Base-by-base conservation (phyloP, 805 yeast species). In the Cyberlindnera mycetangii region DNA sequence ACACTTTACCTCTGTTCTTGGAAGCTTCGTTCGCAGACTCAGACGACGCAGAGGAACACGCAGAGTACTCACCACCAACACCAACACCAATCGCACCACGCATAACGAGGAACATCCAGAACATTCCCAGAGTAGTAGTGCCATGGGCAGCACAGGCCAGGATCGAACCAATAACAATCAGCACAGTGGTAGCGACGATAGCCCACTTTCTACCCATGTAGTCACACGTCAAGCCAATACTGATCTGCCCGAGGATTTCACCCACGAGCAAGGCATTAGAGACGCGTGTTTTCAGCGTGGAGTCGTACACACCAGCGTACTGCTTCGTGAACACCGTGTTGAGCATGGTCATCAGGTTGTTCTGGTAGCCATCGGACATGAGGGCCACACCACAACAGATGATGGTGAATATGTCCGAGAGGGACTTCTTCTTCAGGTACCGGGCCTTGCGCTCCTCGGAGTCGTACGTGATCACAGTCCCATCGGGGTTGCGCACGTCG, bases 51-150 rank as follows among this genome's bases (percentile, higher is more conserved):
- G 82, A 78, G 0, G 87, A 78, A 17, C 83, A 78, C 1, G 85
- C 81, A 10, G 85, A 83, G 58, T 83, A 84, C 59, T 84, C 89
- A 28, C 88, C 88, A 50, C 89, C 89, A 45, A 83, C 76, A 50
- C 93, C 93, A 51, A 83, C 78, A 36, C 93, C 95, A 38, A 84
- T 78, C 9, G 83, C 72, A 54, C 92, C 92, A 61, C 92, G 72
- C 49, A 78, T 69, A n/a, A 85, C 79, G 36, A 80, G 76, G 56
- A 85, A 67, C 87, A 80, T 82, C 89, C 86, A 83, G 57, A 84
- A 78, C 83, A 84, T 76, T 10, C 89, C 89, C 3, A 55, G 49
- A 6, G 68, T 59, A 3, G 81, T 69, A 1, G 37, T 47, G 28
- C 89, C 90, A 53, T 83, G 85, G 11, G 89, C 69, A 16, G 86